phyloP scores from a whole-genome alignment of 2,329 filamentous ascomycete species.

The Annulohypoxylon truncatum region DNA sequence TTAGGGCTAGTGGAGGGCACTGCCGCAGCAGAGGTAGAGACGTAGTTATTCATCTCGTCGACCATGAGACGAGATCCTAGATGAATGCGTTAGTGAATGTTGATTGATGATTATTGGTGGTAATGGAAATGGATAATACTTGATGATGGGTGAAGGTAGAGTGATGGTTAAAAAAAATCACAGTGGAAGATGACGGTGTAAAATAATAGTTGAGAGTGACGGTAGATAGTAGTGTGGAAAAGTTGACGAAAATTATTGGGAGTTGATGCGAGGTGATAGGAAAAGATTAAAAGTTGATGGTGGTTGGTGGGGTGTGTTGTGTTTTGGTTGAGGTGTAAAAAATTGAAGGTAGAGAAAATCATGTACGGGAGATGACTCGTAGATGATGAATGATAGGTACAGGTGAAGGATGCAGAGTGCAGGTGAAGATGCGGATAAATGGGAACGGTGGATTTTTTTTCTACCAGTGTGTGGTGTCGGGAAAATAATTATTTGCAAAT shows the following conservation, averaged over 20 bases:
- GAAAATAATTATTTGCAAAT: neutral
- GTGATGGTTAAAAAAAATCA: neutral
- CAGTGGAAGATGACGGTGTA: neutral
- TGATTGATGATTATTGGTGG: neutral
- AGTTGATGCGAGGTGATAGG: neutral
- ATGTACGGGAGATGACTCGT: neutral
- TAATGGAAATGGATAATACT: neutral
- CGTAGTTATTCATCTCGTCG: no score
- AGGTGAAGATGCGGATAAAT: neutral
- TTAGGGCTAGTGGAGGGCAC: no score
- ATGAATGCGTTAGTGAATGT: constrained; percentile 13
- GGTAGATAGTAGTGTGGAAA: neutral
- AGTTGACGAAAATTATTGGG: neutral
- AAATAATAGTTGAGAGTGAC: neutral
- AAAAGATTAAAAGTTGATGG: neutral
- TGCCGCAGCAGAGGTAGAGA: no score
- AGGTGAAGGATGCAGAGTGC: no score
- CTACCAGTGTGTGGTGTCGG: neutral
- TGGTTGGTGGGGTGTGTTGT: neutral
- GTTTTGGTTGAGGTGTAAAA: neutral
- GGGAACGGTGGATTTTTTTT: neutral
- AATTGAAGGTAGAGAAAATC: neutral
- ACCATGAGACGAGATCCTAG: no score
- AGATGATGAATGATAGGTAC: neutral
- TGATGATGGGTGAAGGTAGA: neutral